A percentile compares a stretch with the other conserved stretches of the same genome.
Conservation (phyloP, 2,329 filamentous ascomycete genomes). For the Xylariaceae sp. region DNA sequence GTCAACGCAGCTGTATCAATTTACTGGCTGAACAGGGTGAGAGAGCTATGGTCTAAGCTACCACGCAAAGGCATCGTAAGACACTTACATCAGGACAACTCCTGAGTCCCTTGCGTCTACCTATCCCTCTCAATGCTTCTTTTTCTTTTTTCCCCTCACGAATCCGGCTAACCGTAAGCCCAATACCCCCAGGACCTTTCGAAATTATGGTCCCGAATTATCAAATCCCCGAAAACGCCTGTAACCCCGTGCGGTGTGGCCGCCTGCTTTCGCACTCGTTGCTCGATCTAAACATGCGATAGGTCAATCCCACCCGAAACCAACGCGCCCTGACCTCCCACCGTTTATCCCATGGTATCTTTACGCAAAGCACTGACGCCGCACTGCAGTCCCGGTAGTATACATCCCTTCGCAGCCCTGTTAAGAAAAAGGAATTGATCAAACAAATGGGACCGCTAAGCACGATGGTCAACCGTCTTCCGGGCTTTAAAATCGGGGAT, state of each 20-base stretch:
- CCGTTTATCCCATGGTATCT: conserved; percentile 19
- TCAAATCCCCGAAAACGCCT: conserved; percentile 4
- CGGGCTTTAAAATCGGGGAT: conserved; percentile 76
- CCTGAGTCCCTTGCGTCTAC: neutral
- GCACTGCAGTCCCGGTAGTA: conserved; percentile 12
- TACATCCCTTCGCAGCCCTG: conserved; percentile 11
- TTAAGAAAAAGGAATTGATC: neutral
- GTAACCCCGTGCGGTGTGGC: conserved; percentile 11
- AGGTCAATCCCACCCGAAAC: conserved; percentile 6
- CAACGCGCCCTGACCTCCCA: neutral
- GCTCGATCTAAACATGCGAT: conserved; percentile 7
- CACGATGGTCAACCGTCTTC: conserved; percentile 44
- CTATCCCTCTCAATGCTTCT: neutral
- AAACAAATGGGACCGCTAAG: conserved; percentile 19
- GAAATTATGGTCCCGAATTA: neutral
- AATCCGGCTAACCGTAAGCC: neutral
- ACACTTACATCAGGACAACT: conserved; percentile 3
- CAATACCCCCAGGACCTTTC: neutral
- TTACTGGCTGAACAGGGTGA: neutral
- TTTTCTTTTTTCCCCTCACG: neutral
- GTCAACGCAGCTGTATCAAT: neutral
- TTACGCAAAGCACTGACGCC: conserved; percentile 13
- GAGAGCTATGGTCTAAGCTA: neutral
- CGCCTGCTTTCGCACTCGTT: conserved; percentile 1
- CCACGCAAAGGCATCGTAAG: neutral